Evolutionary conservation across 805 yeast genomes (phyloP).

Genomic region (Saccharomycopsis synnaedendra): DNA sequence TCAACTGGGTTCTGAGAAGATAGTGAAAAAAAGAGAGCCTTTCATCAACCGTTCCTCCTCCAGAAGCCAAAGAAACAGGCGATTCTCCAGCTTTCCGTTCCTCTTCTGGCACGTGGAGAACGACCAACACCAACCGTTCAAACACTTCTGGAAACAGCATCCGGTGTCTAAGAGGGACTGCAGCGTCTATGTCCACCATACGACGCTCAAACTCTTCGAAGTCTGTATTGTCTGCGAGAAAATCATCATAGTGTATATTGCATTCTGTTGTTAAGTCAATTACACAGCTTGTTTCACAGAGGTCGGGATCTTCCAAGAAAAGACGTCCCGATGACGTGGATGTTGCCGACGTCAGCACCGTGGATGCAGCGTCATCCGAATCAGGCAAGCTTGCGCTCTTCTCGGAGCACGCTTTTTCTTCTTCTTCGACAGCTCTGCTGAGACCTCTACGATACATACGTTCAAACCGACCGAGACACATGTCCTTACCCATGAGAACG

Average conservation of each 20-base stretch:
- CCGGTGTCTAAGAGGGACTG: slow-evolving; percentile 26
- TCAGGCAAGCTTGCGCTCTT: background rate
- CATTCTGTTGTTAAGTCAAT: slow-evolving; percentile 10
- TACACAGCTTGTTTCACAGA: slow-evolving; percentile 11
- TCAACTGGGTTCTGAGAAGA: slow-evolving; percentile 49
- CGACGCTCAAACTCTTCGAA: slow-evolving; percentile 20
- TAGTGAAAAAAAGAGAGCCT: slow-evolving; percentile 58
- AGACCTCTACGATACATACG: background rate
- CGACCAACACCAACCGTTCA: slow-evolving; percentile 65
- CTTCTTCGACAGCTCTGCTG: background rate
- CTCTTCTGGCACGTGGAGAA: slow-evolving; percentile 60
- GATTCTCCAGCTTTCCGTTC: background rate
- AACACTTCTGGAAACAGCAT: slow-evolving; percentile 49
- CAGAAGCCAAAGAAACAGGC: slow-evolving; percentile 31
- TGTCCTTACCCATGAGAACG: slow-evolving; percentile 46
- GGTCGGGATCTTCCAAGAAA: slow-evolving; percentile 7
- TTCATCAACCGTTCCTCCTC: slow-evolving; percentile 57
- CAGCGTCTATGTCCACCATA: slow-evolving; percentile 15
- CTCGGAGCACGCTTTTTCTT: too few relatives aligned
- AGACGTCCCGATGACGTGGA: background rate
- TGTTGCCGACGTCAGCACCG: background rate
- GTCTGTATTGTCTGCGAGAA: slow-evolving; percentile 17
- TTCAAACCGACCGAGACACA: slow-evolving; percentile 4
- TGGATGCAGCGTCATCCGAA: background rate
- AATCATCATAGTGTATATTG: slow-evolving; percentile 9